Conservation (phyloP, 2,329 filamentous ascomycete genomes). For the Juglanconis juglandina region DNA sequence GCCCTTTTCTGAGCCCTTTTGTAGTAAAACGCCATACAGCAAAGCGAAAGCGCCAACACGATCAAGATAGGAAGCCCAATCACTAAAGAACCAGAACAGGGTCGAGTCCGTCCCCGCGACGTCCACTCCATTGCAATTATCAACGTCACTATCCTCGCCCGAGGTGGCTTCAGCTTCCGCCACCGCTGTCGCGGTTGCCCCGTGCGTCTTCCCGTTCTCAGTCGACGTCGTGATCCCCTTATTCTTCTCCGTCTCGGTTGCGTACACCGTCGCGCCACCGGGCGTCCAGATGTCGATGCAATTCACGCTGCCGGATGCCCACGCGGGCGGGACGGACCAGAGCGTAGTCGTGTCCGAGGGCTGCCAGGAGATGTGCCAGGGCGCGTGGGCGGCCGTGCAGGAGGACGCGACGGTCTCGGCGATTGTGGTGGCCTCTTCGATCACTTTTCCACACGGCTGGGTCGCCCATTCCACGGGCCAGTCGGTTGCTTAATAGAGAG, state of each 20-base stretch:
- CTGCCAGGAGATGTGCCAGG: background rate
- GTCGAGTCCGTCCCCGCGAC: background rate
- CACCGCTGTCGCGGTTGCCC: background rate
- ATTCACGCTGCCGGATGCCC: background rate
- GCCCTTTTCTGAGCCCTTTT: background rate
- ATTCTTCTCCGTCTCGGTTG: background rate
- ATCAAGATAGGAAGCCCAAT: background rate
- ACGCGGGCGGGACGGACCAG: background rate
- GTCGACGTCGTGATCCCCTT: background rate
- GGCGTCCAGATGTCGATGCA: background rate
- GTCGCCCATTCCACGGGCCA: background rate
- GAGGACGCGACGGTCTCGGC: background rate
- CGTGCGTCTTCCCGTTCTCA: background rate
- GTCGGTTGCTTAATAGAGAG: background rate
- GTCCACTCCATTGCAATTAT: background rate
- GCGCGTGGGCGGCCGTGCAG: background rate
- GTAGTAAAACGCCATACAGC: background rate
- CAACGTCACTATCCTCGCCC: background rate
- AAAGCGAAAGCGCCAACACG: background rate
- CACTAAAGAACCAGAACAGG: background rate
- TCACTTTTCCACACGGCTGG: background rate
- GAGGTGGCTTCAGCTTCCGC: background rate
- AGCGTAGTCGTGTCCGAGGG: background rate
- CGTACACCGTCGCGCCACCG: background rate
- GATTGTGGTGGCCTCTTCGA: background rate